Conservation (phyloP, 2,329 filamentous ascomycete species). For the Alternaria sp. region DNA sequence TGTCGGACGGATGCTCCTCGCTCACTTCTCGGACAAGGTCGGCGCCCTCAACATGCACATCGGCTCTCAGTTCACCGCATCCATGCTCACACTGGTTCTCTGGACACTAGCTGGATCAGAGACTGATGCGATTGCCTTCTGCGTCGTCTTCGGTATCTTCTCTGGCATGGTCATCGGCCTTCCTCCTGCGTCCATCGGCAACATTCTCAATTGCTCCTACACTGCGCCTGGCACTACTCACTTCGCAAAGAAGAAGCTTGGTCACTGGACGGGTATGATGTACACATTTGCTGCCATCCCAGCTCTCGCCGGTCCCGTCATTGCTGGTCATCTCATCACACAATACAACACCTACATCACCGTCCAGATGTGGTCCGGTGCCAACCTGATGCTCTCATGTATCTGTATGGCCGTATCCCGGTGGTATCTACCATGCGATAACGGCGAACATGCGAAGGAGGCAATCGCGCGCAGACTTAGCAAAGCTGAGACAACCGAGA, state of each 20-base stretch:
- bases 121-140: conserved; percentile 53
- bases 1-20: conserved; percentile 53
- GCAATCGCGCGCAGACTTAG: conserved; percentile 20
- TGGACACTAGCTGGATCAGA: conserved; percentile 53
- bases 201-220: conserved; percentile 51
- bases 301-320: conserved; percentile 56
- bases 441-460: conserved; percentile 30
- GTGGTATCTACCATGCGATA: conserved; percentile 39
- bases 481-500: conserved; percentile 12
- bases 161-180: conserved; percentile 59
- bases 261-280: conserved; percentile 62
- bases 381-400: conserved; percentile 50
- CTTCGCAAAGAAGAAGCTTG: conserved; percentile 50
- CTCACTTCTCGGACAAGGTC: conserved; percentile 53
- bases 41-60: conserved; percentile 57
- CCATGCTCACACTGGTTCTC: conserved; percentile 52
- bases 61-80: conserved; percentile 49
- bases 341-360: conserved; percentile 51
- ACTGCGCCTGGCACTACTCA: conserved; percentile 31
- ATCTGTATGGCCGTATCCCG: conserved; percentile 49
- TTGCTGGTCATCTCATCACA: conserved; percentile 55
- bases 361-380: conserved; percentile 57
- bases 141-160: conserved; percentile 56
- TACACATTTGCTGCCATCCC: conserved; percentile 55
- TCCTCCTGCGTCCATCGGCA: conserved; percentile 57